phyloP scores from a whole-genome alignment of 2,329 filamentous ascomycete genomes.

The Alternaria alternata region DNA sequence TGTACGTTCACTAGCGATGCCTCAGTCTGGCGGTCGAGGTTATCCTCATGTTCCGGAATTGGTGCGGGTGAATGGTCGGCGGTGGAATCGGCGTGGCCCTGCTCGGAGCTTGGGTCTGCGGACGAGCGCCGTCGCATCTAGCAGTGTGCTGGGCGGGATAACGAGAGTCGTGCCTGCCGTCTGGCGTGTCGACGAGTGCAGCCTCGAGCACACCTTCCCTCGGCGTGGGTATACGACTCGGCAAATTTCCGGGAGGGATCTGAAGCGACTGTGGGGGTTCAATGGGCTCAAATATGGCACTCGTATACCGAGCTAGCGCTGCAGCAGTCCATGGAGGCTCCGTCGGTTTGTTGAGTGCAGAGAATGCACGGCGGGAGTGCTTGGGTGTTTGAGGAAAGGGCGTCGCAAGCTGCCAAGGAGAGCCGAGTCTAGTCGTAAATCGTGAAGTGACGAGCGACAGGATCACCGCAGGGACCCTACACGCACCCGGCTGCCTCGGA shows the following conservation, averaged over 20 bases:
- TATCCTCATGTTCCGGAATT: conserved; percentile 25
- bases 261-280: conserved; percentile 16
- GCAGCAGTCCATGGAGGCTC: conserved; percentile 4
- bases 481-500: conserved; percentile 9
- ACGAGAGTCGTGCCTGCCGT: conserved; percentile 10
- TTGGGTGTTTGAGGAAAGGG: conserved; percentile 19
- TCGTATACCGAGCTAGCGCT: neutral
- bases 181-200: neutral
- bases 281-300: neutral
- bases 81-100: conserved; percentile 16
- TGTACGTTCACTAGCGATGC: conserved; percentile 17
- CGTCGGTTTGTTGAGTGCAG: conserved; percentile 9
- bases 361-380: conserved; percentile 12
- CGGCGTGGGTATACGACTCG: neutral
- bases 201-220: conserved; percentile 10
- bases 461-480: conserved; percentile 14
- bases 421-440: conserved; percentile 19
- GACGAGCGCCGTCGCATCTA: conserved; percentile 19
- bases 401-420: conserved; percentile 35
- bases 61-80: conserved; percentile 13
- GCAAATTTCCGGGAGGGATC: conserved; percentile 3
- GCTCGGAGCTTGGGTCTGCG: conserved; percentile 13
- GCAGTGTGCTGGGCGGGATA: conserved; percentile 6
- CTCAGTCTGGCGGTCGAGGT: conserved; percentile 15
- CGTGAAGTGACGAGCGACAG: conserved; percentile 24